These are phyloP conservation scores for Cutaneotrichosporon cavernicola DNA, from an alignment of 1,284 basidiomycete species.

Conservation along the genomic window DNA sequence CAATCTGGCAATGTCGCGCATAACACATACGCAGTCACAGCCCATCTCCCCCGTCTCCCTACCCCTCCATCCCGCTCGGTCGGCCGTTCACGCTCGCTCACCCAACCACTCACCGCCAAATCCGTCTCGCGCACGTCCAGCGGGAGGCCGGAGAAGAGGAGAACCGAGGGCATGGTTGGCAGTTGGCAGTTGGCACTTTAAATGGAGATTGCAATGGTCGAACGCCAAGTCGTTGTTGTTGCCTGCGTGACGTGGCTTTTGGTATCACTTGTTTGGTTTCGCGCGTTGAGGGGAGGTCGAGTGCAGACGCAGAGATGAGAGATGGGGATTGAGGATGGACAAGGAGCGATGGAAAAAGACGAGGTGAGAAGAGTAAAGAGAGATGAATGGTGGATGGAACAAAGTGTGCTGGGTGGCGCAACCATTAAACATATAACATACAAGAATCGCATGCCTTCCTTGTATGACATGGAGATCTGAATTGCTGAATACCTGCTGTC, in stretches of 20 bases:
- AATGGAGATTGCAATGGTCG: too few relatives aligned
- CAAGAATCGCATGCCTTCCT: too few relatives aligned
- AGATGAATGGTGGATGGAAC: not conserved
- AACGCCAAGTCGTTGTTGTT: not conserved
- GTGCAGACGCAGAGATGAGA: not conserved
- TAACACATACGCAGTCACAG: too few relatives aligned
- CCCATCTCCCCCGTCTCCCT: not conserved
- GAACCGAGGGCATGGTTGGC: constrained; percentile 24
- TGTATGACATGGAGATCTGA: too few relatives aligned
- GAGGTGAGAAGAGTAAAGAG: not conserved
- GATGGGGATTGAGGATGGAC: not conserved
- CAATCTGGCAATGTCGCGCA: too few relatives aligned
- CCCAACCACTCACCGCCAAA: constrained; percentile 32
- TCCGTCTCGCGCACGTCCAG: constrained; percentile 42
- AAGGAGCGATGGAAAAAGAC: not conserved
- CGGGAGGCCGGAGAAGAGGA: constrained; percentile 46
- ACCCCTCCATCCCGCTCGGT: not conserved
- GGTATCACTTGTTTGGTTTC: not conserved
- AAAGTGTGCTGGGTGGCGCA: not conserved
- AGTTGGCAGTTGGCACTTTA: too few relatives aligned
- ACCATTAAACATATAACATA: not conserved
- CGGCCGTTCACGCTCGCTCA: too few relatives aligned
- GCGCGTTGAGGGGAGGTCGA: not conserved
- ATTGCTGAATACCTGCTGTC: too few relatives aligned
- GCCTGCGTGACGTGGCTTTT: not conserved